phyloP scores from a whole-genome alignment of 768 basidiomycete species.

The Russula emetica region DNA sequence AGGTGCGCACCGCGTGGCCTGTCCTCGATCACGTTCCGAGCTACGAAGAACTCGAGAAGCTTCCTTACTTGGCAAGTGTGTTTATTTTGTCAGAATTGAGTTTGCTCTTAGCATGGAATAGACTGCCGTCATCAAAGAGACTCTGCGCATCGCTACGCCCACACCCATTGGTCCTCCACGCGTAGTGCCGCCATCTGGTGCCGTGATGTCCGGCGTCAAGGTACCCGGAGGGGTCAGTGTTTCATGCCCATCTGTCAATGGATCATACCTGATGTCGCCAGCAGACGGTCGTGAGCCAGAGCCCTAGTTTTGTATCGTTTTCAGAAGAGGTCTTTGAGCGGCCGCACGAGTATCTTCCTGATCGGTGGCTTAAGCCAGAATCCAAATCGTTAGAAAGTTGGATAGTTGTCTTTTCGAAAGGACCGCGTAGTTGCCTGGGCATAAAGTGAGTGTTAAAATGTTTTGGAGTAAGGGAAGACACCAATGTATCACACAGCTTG shows the following conservation, averaged over 20 bases:
- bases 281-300: conserved; percentile 22
- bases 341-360: conserved; percentile 24
- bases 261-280: background rate
- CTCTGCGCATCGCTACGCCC: conserved; percentile 2
- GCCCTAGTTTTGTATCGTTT: conserved; percentile 18
- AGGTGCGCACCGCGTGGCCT: conserved; percentile 14
- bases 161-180: conserved; percentile 16
- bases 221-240: conserved; percentile 22
- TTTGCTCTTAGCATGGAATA: background rate
- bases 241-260: background rate
- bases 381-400: conserved; percentile 18
- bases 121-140: conserved; percentile 23
- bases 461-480: background rate
- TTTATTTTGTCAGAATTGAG: background rate
- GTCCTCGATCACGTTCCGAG: conserved; percentile 5
- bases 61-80: conserved; percentile 17
- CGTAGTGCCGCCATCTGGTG: conserved; percentile 16
- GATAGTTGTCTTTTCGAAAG: conserved; percentile 27
- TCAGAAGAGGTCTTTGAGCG: conserved; percentile 24
- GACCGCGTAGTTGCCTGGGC: conserved; percentile 28
- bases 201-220: conserved; percentile 10
- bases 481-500: conserved; percentile 10
- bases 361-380: conserved; percentile 23
- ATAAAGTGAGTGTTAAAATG: conserved; percentile 20
- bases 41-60: conserved; percentile 20